phyloP scores from a whole-genome alignment of 2,329 filamentous ascomycete genomes.

The Fusarium zealandicum region DNA sequence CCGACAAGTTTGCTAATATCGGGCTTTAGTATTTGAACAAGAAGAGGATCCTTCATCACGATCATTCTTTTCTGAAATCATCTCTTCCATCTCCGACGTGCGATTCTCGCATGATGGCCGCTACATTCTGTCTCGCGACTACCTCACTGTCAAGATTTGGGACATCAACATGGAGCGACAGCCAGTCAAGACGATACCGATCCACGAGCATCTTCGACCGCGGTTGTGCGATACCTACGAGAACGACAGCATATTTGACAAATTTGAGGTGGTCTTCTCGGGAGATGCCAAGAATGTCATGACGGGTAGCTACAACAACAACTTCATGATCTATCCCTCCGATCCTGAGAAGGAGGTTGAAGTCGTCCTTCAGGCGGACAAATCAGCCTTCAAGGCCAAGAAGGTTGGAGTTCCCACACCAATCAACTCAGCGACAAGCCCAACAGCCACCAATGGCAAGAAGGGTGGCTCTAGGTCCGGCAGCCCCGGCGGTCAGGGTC shows the following conservation, averaged over 20 bases:
- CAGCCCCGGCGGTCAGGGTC: conserved; percentile 83
- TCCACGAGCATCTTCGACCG: conserved; percentile 94
- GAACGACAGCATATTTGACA: conserved; percentile 99
- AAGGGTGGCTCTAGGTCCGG: conserved; percentile 87
- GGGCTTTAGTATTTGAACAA: conserved; percentile 86
- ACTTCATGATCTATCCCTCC: conserved; percentile 99
- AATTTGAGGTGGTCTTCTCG: conserved; percentile 99
- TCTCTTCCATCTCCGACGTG: conserved; percentile 98
- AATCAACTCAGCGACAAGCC: conserved; percentile 83
- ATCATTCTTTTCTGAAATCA: conserved; percentile 99
- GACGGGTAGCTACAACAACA: conserved; percentile 99
- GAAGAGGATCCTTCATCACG: conserved; percentile 97
- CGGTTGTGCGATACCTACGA: conserved; percentile 97
- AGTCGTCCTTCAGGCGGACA: conserved; percentile 96
- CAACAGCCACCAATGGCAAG: conserved; percentile 77
- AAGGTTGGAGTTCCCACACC: conserved; percentile 98
- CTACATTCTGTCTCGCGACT: conserved; percentile 97
- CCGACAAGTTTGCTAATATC: conserved; percentile 32
- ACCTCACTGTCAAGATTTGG: conserved; percentile 99
- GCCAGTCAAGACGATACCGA: conserved; percentile 97
- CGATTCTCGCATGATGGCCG: conserved; percentile 96
- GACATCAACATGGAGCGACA: conserved; percentile 99
- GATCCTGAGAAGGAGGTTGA: conserved; percentile 96
- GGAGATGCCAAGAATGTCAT: conserved; percentile 99
- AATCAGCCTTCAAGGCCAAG: conserved; percentile 99